phyloP scores from a whole-genome alignment of 2,329 filamentous ascomycete genomes.

The Bretziella fagacearum region DNA sequence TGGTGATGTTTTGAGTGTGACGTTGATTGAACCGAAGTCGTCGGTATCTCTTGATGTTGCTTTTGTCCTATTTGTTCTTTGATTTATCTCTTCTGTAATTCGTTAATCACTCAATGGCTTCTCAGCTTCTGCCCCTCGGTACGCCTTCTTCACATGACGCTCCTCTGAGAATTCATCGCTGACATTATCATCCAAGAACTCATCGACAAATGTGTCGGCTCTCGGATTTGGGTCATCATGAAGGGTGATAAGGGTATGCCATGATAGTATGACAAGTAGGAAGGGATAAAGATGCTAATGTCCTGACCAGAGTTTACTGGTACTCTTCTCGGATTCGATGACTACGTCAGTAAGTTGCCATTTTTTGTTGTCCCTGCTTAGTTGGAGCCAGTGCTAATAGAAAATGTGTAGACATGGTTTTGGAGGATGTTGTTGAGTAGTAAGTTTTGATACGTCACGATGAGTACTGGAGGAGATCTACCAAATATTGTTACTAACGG shows the following conservation, averaged over 20 bases:
- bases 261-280: slow-evolving; percentile 4
- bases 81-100: no score
- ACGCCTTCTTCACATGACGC: slow-evolving; percentile 16
- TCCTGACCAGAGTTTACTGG: slow-evolving; percentile 67
- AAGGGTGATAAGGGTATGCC: slow-evolving; percentile 85
- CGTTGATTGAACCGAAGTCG: not conserved
- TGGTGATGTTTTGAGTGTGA: not conserved
- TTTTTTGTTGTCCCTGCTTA: no score
- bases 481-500: not conserved
- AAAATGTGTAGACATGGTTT: slow-evolving; percentile 68
- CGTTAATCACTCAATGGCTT: no score
- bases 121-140: slow-evolving; percentile 59
- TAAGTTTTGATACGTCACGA: slow-evolving; percentile 27
- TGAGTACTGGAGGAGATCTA: not conserved
- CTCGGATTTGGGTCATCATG: slow-evolving; percentile 97
- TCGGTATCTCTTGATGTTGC: not conserved
- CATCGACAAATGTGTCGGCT: slow-evolving; percentile 97
- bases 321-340: slow-evolving; percentile 87
- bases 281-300: slow-evolving; percentile 7
- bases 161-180: not conserved
- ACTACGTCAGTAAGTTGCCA: slow-evolving; percentile 86
- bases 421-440: slow-evolving; percentile 96
- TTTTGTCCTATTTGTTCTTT: not conserved
- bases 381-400: not conserved
- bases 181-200: slow-evolving; percentile 46